Evolutionary conservation across 208 protist genomes (phyloP), one percentile per base, ranked within the genome.

Genomic region (Willaertia magna): DNA sequence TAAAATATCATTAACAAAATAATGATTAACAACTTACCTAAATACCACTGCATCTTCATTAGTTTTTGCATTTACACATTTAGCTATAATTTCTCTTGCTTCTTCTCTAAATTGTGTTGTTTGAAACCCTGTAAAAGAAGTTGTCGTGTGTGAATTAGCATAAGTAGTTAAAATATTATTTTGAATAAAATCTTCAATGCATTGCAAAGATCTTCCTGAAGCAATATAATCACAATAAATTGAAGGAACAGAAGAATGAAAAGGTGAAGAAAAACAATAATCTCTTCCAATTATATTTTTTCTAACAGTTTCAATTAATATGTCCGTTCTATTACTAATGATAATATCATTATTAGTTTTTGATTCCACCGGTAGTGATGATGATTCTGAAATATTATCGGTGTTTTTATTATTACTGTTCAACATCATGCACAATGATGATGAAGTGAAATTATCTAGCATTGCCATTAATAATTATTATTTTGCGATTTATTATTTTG

Each of bases 101-200:
- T 95, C 92, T 16, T 85, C 34, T 39, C 90, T 67, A 44, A 94
- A 94, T n/a, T 87, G 40, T 11, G 87, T 88, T 7, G 89, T 93
- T 55, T 94, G 92, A 22, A 87, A 42, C 4, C 90, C 91, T 3
- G 88, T 92, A 26, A 34, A 48, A n/a, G 88, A 87, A 14, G 84
- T 89, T 34, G 87, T 86, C 3, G 93, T 92, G 74, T 95, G 93
- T 34, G 93, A 93, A 81, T 95, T 95, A 44, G 85, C 93, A 87
- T 95, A 95, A 16, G 89, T 26, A 16, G 93, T 90, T 75, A 95
- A 67, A 26, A 67, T 34, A 44, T 76, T 4, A 1, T 76, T 34
- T 34, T 18, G 26, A 12, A 76, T 34, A 76, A 44, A 76, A 76
- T 76, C 67, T 44, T 76, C 67, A 44, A 76, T 76, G 39, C 40